Base-by-base conservation (phyloP, 2,329 filamentous ascomycete genomes). In the Neonectria faginata region DNA sequence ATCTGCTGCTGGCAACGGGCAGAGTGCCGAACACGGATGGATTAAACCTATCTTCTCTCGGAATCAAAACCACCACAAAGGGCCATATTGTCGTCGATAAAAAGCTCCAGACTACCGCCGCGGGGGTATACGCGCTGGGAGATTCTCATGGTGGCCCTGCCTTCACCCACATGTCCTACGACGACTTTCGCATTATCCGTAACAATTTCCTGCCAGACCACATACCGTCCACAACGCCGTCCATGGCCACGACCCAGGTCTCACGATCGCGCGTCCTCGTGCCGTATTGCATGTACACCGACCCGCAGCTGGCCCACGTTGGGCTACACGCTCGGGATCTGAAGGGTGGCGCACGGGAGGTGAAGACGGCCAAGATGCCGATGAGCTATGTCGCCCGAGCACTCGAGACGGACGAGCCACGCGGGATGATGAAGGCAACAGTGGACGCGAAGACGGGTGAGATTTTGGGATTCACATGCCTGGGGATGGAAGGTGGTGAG, bases 111-210 rank as follows among this genome's bases (percentile, higher is more conserved):
- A 87, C 84, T 1, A 78, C 75, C 20, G 77, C 76, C 0, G 65
- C 76, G 1, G 78, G 75, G 45, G 75, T 87, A 20, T 86, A 82
- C 67, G 84, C 81, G 1, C 69, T 86, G 2, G 85, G 85, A 36
- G 85, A 87, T 66, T 80, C 83, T 53, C 84, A 86, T 59, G 84
- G 84, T 48, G 80, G 80, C 0, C 82, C 84, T 7, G 83, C 83
- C 14, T 87, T 87, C 72, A 87, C 85, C 2, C 85, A 87, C 74
- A 81, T 87, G 66, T 84, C 83, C 3, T 87, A 86, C 75, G 84
- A 87, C 73, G 84, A 87, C 74, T 86, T 81, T 71, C 83, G 85
- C 60, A 81, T 88, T 72, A 69, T 87, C 50, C 78, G 80, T 25
- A 74, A 78, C 64, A 86, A 85, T 64, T 69, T 86, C 51, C 68